Evolutionary conservation across 345 rosid species (phyloP).

Genomic region (Psidium friedrichsthalianum): DNA sequence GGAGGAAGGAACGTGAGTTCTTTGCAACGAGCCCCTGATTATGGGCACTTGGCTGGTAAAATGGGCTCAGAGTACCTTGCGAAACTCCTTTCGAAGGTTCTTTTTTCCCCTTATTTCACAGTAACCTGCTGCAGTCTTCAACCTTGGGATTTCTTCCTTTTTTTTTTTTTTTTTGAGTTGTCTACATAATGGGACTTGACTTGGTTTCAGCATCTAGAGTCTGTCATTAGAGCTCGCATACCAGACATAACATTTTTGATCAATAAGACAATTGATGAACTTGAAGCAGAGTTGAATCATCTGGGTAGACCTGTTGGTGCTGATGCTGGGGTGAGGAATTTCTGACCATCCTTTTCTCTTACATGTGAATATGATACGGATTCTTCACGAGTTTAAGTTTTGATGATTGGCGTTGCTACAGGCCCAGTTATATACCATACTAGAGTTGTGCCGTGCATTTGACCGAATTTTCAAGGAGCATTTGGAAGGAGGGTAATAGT

Average conservation of each 20-base stretch:
- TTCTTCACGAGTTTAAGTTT: neutral
- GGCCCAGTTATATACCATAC: slow-evolving; percentile 62
- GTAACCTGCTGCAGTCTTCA: neutral
- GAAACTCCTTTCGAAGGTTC: slow-evolving; percentile 63
- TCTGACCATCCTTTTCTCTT: neutral
- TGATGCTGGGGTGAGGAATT: slow-evolving; percentile 52
- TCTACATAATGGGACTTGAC: neutral
- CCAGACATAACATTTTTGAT: slow-evolving; percentile 54
- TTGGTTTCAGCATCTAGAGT: slow-evolving; percentile 49
- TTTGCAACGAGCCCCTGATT: slow-evolving; percentile 63
- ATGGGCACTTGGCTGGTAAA: slow-evolving; percentile 49
- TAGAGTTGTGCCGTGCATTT: slow-evolving; percentile 66
- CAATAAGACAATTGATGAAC: slow-evolving; percentile 61
- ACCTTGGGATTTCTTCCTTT: neutral
- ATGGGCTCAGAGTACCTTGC: slow-evolving; percentile 81
- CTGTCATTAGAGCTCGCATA: slow-evolving; percentile 51
- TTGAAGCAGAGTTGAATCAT: slow-evolving; percentile 59
- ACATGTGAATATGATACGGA: neutral
- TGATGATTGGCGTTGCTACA: slow-evolving; percentile 2
- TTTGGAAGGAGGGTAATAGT: slow-evolving; percentile 63
- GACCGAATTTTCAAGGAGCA: slow-evolving; percentile 67
- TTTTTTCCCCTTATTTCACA: neutral
- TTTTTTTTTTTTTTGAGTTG: neutral
- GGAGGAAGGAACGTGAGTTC: slow-evolving; percentile 53
- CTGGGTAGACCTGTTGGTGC: slow-evolving; percentile 60